Conservation (phyloP, 2,329 filamentous ascomycete species). For the Hypoxylon sp. region DNA sequence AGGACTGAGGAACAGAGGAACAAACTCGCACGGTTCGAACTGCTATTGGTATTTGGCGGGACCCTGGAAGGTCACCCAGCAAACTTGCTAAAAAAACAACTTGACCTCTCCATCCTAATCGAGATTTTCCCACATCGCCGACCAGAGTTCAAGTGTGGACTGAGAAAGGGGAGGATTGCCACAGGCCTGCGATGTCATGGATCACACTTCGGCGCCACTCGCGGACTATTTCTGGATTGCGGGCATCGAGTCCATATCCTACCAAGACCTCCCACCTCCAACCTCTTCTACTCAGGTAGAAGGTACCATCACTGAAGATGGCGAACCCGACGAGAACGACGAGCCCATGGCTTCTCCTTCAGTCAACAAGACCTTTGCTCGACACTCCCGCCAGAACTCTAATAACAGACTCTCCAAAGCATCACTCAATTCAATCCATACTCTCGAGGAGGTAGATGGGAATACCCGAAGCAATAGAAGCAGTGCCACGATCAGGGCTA, state of each 20-base stretch:
- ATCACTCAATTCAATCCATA: constrained; percentile 66
- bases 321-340: constrained; percentile 65
- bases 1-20: constrained; percentile 37
- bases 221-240: constrained; percentile 85
- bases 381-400: constrained; percentile 74
- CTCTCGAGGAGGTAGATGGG: constrained; percentile 71
- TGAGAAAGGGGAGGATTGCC: constrained; percentile 38
- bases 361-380: constrained; percentile 60
- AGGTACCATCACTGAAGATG: constrained; percentile 74
- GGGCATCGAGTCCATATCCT: constrained; percentile 76
- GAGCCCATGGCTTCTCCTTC: constrained; percentile 50
- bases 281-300: constrained; percentile 62
- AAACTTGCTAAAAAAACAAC: constrained; percentile 38
- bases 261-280: constrained; percentile 67
- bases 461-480: constrained; percentile 75
- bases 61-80: constrained; percentile 24
- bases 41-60: constrained; percentile 31
- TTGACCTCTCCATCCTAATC: constrained; percentile 26
- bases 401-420: constrained; percentile 70
- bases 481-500: constrained; percentile 73
- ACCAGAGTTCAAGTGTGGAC: constrained; percentile 28
- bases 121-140: constrained; percentile 24
- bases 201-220: constrained; percentile 73
- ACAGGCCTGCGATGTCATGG: constrained; percentile 64
- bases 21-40: constrained; percentile 38